Percentiles rank a stretch among this genome's conserved stretches.
phyloP scores from a whole-genome alignment of 805 yeast species.

The Debaryomyces castellii region DNA sequence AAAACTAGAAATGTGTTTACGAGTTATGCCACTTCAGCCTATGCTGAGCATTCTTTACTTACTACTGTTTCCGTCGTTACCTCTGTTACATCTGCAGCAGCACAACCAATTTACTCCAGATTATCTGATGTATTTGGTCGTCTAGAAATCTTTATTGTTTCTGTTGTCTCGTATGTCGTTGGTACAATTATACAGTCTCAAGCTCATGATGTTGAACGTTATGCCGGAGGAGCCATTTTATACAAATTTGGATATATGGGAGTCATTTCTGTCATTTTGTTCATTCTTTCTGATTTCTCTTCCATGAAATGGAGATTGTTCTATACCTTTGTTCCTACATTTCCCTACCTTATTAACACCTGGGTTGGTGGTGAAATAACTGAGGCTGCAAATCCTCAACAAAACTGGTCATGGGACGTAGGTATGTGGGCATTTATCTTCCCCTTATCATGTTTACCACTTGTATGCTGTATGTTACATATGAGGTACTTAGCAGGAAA shows the following conservation, averaged over 20 bases:
- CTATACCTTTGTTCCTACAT: constrained; percentile 12
- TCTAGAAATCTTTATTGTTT: constrained; percentile 21
- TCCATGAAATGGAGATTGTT: constrained; percentile 17
- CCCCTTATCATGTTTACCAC: constrained; percentile 16
- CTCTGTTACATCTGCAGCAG: constrained; percentile 27
- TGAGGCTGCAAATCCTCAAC: constrained; percentile 8
- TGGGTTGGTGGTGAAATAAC: constrained; percentile 18
- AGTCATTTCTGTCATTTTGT: constrained; percentile 10
- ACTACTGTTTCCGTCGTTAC: constrained; percentile 25
- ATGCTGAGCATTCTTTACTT: constrained; percentile 21
- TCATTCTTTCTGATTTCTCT: constrained; percentile 17
- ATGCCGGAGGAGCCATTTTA: constrained; percentile 28
- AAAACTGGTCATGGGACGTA: constrained; percentile 15
- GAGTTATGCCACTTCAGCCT: constrained; percentile 24
- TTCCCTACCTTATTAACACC: constrained; percentile 18
- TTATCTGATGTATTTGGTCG: constrained; percentile 29
- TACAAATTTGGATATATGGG: constrained; percentile 18
- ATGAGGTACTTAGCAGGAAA: constrained; percentile 15
- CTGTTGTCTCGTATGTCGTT: constrained; percentile 23
- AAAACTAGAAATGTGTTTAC: constrained; percentile 18
- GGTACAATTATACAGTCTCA: constrained; percentile 30
- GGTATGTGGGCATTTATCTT: constrained; percentile 22
- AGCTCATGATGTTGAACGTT: constrained; percentile 24
- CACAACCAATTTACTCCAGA: constrained; percentile 27
- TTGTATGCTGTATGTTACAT: constrained; percentile 13